Evolutionary conservation across 2,329 filamentous ascomycete genomes (phyloP), one percentile per base, ranked within the genome.

Genomic region (Arthrobotrys iridis): DNA sequence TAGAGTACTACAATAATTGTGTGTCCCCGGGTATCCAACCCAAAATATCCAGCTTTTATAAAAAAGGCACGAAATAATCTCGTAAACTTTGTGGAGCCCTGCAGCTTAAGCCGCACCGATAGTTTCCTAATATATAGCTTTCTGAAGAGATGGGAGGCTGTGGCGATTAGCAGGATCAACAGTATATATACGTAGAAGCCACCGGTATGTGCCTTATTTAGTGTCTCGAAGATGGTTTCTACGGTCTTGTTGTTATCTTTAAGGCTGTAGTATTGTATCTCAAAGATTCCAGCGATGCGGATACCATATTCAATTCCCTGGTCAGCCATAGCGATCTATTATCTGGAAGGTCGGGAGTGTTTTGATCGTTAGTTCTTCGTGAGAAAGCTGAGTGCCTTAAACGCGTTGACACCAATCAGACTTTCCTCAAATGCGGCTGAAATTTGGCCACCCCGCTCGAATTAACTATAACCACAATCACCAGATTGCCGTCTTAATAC

Each of bases 191-290:
- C 67, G 67, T 72, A 72, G 41, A 72, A 72, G 24, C 64, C 26
- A 15, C 67, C 67, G 2, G 67, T 72, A 37, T 72, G 67, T 7
- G 67, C 24, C 24, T 72, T 65, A 48, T 72, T 72, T n/a, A 72
- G 40, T 11, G 67, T 72, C 41, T 63, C 67, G 48, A 72, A 72
- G 20, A 72, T 59, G 59, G 37, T 57, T 33, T 72, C 67, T 35
- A 72, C 59, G 20, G 55, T 62, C 28, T 43, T 64, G 48, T 62
- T 72, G 28, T 72, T 59, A 18, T 72, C 59, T 5, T 15, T 41
- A 28, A 64, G 57, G 30, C 58, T 28, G 48, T 64, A 63, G 26
- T 72, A 63, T 33, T 65, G 26, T 13, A 63, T 48, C 2, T n/a
- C 15, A 37, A 72, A 72, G n/a, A 70, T 41, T 22, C 65, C 65